Conservation (phyloP, 2,329 filamentous ascomycete genomes). For the Paradendryphiella salina region DNA sequence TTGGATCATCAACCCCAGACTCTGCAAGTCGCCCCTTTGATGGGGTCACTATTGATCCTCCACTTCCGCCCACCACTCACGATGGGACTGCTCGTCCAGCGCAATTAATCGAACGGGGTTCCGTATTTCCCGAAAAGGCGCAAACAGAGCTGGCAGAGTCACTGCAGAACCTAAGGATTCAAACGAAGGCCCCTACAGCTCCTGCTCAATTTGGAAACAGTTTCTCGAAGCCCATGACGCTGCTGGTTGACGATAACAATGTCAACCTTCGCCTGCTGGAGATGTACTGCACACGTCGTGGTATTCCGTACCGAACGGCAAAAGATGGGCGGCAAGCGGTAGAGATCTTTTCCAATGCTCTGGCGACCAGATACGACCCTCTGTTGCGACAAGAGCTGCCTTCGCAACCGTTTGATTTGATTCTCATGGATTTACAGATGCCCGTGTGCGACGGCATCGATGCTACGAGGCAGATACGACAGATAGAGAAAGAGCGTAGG, state of each 20-base stretch:
- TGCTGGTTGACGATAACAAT: conserved; percentile 53
- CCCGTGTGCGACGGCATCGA: conserved; percentile 46
- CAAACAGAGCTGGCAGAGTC: conserved; percentile 17
- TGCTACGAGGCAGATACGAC: conserved; percentile 42
- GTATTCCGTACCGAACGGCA: conserved; percentile 44
- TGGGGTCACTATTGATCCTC: conserved; percentile 3
- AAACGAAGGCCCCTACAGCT: neutral
- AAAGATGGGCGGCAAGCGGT: conserved; percentile 50
- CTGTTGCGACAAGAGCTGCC: conserved; percentile 6
- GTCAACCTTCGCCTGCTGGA: conserved; percentile 53
- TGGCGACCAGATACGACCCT: conserved; percentile 4
- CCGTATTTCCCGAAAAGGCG: conserved; percentile 11
- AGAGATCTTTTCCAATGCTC: conserved; percentile 30
- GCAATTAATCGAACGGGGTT: neutral
- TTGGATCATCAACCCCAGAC: conserved; percentile 1
- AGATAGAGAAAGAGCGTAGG: conserved; percentile 33
- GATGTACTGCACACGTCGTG: conserved; percentile 54
- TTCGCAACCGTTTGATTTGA: conserved; percentile 34
- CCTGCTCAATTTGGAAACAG: neutral
- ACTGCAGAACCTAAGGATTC: conserved; percentile 12
- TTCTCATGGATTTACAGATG: conserved; percentile 52
- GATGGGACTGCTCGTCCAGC: neutral
- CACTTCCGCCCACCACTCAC: neutral
- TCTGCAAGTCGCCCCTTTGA: neutral
- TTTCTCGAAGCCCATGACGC: conserved; percentile 27